phyloP scores from a whole-genome alignment of 306 rosid genomes.

The Fagus crenata region DNA sequence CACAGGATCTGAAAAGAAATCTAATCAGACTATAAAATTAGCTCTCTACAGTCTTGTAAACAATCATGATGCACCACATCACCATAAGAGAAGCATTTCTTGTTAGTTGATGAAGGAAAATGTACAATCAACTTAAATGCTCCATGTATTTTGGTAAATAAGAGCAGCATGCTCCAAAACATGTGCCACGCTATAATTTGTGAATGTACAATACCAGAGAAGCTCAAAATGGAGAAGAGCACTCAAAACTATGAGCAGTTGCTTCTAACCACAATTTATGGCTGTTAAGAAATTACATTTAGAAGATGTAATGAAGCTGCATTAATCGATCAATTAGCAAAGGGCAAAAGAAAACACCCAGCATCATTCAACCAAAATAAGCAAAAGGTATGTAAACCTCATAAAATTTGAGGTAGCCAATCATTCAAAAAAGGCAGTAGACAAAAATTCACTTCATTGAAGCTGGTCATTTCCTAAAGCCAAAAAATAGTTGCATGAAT shows the following conservation, averaged over 20 bases:
- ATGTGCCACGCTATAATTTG: neutral
- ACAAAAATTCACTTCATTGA: neutral
- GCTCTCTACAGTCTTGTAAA: too few relatives aligned
- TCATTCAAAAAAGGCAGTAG: neutral
- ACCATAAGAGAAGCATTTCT: too few relatives aligned
- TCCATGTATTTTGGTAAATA: too few relatives aligned
- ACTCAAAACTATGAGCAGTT: neutral
- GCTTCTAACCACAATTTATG: neutral
- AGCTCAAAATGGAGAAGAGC: neutral
- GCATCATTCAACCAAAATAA: neutral
- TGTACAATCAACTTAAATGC: too few relatives aligned
- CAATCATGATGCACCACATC: too few relatives aligned
- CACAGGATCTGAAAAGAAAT: constrained; percentile 5
- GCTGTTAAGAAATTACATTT: neutral
- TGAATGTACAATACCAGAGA: neutral
- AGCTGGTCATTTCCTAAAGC: neutral
- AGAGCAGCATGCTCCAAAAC: too few relatives aligned
- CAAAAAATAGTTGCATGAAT: neutral
- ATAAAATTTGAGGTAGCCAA: neutral
- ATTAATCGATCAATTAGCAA: neutral
- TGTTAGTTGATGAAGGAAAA: too few relatives aligned
- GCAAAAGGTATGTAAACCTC: neutral
- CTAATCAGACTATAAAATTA: neutral
- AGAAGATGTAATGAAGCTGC: neutral
- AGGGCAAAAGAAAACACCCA: neutral